A percentile compares a stretch with the other conserved stretches of the same genome.
These are phyloP conservation scores for Trichoderma reesei DNA, from an alignment of 495 filamentous ascomycete species.

Conservation along the genomic window DNA sequence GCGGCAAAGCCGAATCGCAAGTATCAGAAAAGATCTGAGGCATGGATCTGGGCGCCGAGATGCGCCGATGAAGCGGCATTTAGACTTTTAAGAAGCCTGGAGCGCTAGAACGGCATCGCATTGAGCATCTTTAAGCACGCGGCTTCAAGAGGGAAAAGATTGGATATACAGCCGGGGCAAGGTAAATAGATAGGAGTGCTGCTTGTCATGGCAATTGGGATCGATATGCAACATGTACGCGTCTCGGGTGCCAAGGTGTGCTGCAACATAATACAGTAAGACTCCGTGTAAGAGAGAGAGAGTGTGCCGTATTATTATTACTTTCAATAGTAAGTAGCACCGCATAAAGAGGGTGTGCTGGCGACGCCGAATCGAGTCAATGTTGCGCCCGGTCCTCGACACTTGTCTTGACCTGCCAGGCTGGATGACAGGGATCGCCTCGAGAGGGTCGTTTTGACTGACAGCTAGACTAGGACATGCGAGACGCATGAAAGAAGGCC, in stretches of 20 bases:
- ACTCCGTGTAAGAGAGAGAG: too few species aligned
- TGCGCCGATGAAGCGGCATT: not conserved
- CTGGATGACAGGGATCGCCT: not conserved
- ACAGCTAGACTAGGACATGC: not conserved
- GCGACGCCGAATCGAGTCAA: conserved; percentile 1
- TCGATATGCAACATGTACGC: too few species aligned
- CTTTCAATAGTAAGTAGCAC: not conserved
- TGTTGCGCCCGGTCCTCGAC: conserved; percentile 3
- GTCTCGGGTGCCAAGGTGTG: too few species aligned
- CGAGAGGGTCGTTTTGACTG: not conserved
- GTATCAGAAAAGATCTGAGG: not conserved
- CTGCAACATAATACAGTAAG: too few species aligned
- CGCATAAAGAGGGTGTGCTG: not conserved
- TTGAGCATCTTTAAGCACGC: too few species aligned
- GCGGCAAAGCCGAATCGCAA: not conserved
- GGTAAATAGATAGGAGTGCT: too few species aligned
- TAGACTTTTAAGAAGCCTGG: not conserved
- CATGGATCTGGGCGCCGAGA: not conserved
- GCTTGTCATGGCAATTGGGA: too few species aligned
- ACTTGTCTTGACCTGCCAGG: not conserved
- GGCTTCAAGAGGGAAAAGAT: too few species aligned
- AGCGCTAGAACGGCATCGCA: too few species aligned
- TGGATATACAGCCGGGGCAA: too few species aligned
- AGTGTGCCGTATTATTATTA: not conserved
- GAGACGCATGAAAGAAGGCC: not conserved